These are phyloP conservation scores for Citrus trifoliata DNA, from an alignment of 345 rosid species.

Conservation along the genomic window DNA sequence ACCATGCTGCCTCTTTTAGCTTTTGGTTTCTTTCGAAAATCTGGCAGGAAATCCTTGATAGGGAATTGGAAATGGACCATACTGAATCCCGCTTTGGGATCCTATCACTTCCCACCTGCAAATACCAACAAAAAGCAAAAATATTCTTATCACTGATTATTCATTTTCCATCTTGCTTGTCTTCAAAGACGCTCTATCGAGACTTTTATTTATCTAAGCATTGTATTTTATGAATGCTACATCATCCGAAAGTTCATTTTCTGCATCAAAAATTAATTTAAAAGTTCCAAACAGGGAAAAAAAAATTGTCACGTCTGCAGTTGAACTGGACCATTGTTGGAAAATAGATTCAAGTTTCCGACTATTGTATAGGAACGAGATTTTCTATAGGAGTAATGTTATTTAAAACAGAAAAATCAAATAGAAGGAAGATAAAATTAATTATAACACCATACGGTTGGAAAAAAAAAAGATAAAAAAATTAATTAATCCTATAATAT, in stretches of 20 bases:
- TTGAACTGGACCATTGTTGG: constrained; percentile 1
- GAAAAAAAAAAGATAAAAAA: too few species aligned
- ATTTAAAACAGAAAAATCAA: too few species aligned
- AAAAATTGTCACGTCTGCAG: not conserved
- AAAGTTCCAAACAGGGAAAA: not conserved
- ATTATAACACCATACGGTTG: too few species aligned
- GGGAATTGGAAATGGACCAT: constrained; percentile 82
- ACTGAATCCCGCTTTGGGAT: constrained; percentile 52
- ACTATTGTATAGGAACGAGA: not conserved
- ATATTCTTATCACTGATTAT: constrained; percentile 14
- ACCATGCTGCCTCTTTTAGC: not conserved
- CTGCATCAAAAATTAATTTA: not conserved
- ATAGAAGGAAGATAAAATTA: too few species aligned
- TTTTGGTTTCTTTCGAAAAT: constrained; percentile 50
- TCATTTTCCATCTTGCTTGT: not conserved
- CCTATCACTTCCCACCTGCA: constrained; percentile 77
- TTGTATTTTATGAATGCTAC: not conserved
- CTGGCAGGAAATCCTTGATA: constrained; percentile 63
- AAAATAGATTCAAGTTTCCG: not conserved
- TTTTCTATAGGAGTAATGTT: too few species aligned
- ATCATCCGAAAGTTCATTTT: not conserved
- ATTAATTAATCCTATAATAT: too few species aligned
- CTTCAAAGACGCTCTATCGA: not conserved
- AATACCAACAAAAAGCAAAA: constrained; percentile 11
- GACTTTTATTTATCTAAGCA: not conserved